These are phyloP conservation scores for Platanus orientalis DNA, from an alignment of 164 flowering plant genomes.

Conservation along the genomic window DNA sequence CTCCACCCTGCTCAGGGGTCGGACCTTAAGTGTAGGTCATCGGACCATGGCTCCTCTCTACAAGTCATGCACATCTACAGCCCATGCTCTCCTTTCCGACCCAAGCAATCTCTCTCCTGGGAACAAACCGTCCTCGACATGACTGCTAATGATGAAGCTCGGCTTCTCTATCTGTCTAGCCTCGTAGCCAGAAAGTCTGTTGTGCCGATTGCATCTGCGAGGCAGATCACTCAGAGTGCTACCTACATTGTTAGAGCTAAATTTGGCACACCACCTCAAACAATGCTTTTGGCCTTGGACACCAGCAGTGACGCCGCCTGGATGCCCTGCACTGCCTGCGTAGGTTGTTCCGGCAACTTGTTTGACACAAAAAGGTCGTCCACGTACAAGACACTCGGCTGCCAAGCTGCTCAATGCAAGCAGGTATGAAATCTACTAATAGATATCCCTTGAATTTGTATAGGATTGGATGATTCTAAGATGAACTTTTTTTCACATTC, in stretches of 20 bases:
- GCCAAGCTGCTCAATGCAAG: constrained; percentile 54
- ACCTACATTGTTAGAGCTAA: constrained; percentile 70
- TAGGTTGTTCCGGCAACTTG: constrained; percentile 52
- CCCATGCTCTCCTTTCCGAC: constrained; percentile 72
- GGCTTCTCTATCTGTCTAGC: constrained; percentile 53
- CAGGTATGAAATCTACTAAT: constrained; percentile 57
- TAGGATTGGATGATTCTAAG: too few species aligned
- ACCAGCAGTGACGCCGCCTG: constrained; percentile 74
- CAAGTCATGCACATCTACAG: constrained; percentile 72
- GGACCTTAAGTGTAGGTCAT: too few species aligned
- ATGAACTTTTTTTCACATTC: too few species aligned
- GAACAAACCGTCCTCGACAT: constrained; percentile 54
- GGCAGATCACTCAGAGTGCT: constrained; percentile 49
- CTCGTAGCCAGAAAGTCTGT: constrained; percentile 37
- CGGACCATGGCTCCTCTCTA: too few species aligned
- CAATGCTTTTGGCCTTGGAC: constrained; percentile 85
- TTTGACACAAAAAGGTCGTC: constrained; percentile 53
- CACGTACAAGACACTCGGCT: constrained; percentile 42
- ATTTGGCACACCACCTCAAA: constrained; percentile 83
- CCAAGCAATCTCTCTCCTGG: constrained; percentile 44
- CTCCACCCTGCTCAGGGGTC: too few species aligned
- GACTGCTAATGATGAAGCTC: constrained; percentile 63
- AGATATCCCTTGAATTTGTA: too few species aligned
- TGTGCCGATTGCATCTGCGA: constrained; percentile 70
- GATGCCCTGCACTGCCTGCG: constrained; percentile 75